Conservation (phyloP, 1,284 basidiomycete genomes). For the Porodaedalea pini region DNA sequence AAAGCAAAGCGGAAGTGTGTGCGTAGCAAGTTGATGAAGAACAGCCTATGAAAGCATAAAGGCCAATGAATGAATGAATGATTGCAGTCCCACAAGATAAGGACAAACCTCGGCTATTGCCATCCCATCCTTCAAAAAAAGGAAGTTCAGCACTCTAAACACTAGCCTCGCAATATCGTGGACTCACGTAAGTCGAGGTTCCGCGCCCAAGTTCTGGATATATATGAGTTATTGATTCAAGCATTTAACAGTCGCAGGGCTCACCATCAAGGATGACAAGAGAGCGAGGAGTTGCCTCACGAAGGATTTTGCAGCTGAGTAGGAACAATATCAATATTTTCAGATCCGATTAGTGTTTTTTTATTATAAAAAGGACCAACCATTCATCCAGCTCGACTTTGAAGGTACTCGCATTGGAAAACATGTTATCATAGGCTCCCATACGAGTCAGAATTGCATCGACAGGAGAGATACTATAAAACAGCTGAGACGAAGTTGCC, state of each 20-base stretch:
- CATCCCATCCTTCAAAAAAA: constrained; percentile 77
- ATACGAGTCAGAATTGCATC: constrained; percentile 96
- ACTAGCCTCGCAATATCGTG: neutral
- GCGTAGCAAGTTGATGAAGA: constrained; percentile 86
- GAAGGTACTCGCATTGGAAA: constrained; percentile 91
- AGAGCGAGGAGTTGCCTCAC: constrained; percentile 87
- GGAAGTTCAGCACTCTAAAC: constrained; percentile 24
- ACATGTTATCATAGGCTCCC: constrained; percentile 99
- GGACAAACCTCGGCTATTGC: constrained; percentile 80
- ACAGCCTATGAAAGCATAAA: constrained; percentile 57
- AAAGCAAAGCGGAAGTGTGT: constrained; percentile 81
- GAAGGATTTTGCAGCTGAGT: constrained; percentile 81
- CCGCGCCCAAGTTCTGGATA: constrained; percentile 81
- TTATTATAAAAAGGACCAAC: constrained; percentile 45
- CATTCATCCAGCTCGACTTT: constrained; percentile 96
- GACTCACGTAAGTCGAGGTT: constrained; percentile 76
- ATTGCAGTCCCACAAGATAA: neutral
- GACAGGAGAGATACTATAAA: constrained; percentile 74
- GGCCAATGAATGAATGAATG: constrained; percentile 14
- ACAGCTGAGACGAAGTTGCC: neutral
- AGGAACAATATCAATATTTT: neutral
- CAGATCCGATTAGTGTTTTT: neutral
- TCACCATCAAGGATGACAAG: constrained; percentile 92
- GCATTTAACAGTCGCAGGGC: constrained; percentile 23
- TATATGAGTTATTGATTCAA: constrained; percentile 19